These are phyloP conservation scores for Scheffersomyces spartinae DNA, from an alignment of 805 yeast genomes.

Conservation along the genomic window DNA sequence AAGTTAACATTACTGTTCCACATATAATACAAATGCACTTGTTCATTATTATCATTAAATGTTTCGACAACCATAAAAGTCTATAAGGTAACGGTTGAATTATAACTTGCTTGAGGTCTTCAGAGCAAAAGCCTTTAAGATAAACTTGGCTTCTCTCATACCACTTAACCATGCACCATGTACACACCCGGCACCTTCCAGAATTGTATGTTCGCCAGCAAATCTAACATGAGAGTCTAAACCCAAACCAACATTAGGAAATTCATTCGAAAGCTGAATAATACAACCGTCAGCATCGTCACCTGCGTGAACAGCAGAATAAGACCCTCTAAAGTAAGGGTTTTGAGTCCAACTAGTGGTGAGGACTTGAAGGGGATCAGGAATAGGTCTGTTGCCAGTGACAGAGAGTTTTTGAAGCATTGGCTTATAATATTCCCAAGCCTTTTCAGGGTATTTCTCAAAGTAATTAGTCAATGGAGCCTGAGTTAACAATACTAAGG, in stretches of 20 bases:
- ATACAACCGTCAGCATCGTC: constrained; percentile 60
- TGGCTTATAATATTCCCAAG: constrained; percentile 53
- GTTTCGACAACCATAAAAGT: too few relatives aligned
- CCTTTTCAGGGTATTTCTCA: constrained; percentile 36
- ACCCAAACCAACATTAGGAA: constrained; percentile 27
- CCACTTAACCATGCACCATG: constrained; percentile 88
- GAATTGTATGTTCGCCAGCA: constrained; percentile 85
- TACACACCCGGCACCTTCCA: constrained; percentile 85
- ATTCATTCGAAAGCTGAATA: constrained; percentile 42
- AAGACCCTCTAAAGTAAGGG: constrained; percentile 73
- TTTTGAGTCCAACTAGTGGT: constrained; percentile 70
- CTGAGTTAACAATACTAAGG: constrained; percentile 58
- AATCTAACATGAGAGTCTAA: constrained; percentile 48
- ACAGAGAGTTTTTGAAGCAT: constrained; percentile 22
- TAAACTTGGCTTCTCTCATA: constrained; percentile 37
- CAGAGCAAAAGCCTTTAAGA: constrained; percentile 9
- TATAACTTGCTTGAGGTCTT: too few relatives aligned
- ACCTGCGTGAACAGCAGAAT: constrained; percentile 56
- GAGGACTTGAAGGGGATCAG: too few relatives aligned
- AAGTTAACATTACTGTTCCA: too few relatives aligned
- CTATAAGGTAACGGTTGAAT: too few relatives aligned
- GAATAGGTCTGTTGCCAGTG: too few relatives aligned
- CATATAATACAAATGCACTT: too few relatives aligned
- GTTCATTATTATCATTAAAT: too few relatives aligned
- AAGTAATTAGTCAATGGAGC: constrained; percentile 59